Evolutionary conservation across 2,329 filamentous ascomycete species (phyloP).

Genomic region (Aspergillus brunneoviolaceus): DNA sequence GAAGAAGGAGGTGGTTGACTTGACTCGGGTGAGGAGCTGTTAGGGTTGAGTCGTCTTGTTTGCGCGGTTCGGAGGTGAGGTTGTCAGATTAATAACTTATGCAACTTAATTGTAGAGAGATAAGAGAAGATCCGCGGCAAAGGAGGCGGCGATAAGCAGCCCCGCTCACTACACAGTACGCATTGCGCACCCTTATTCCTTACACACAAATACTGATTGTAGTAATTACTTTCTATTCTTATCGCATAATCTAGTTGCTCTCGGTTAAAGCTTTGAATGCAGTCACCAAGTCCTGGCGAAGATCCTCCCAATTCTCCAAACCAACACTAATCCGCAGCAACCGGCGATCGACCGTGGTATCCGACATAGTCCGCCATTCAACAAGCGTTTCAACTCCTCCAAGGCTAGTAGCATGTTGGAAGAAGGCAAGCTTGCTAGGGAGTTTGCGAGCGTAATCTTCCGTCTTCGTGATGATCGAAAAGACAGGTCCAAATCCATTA

Average conservation of each 20-base stretch:
- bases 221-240: neutral
- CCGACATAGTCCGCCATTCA: constrained; percentile 92
- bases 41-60: too few relatives aligned
- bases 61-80: too few relatives aligned
- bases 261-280: constrained; percentile 60
- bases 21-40: too few relatives aligned
- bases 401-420: constrained; percentile 92
- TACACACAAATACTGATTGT: neutral
- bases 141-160: too few relatives aligned
- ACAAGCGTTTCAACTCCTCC: constrained; percentile 94
- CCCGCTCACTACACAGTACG: too few relatives aligned
- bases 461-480: constrained; percentile 67
- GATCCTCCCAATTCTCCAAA: constrained; percentile 81
- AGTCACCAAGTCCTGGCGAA: constrained; percentile 70
- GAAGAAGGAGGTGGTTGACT: too few relatives aligned
- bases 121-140: too few relatives aligned
- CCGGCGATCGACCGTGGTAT: constrained; percentile 67
- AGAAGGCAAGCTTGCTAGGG: constrained; percentile 75
- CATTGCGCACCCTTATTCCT: too few relatives aligned
- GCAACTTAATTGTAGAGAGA: too few relatives aligned
- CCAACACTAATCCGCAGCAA: constrained; percentile 82
- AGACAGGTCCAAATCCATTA: constrained; percentile 84
- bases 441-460: constrained; percentile 63
- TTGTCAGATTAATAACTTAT: too few relatives aligned
- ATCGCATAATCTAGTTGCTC: constrained; percentile 4